Percentiles rank a stretch among this genome's conserved stretches.
Evolutionary conservation across 78 protist genomes (phyloP).

Genomic region (Bodo saltans): DNA sequence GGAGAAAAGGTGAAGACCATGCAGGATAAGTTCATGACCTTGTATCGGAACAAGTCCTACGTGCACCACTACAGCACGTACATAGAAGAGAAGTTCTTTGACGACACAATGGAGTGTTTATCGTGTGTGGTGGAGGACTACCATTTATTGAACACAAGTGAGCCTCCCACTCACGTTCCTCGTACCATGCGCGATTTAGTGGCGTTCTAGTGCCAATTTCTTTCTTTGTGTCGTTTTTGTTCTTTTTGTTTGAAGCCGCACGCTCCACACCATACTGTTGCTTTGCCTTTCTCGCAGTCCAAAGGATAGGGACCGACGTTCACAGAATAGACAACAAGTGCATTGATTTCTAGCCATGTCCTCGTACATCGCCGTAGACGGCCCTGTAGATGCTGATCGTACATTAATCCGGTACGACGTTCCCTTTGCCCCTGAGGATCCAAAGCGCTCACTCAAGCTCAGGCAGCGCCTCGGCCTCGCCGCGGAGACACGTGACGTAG

Average conservation of each 20-base stretch:
- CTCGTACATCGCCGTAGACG: too few species aligned
- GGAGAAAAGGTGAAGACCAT: neutral
- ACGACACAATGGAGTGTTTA: neutral
- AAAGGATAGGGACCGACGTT: too few species aligned
- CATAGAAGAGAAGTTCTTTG: conserved; percentile 1
- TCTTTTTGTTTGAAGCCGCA: too few species aligned
- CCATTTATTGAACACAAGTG: neutral
- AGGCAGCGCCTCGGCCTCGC: neutral
- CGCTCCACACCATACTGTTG: neutral
- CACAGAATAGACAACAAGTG: too few species aligned
- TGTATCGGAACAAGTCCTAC: neutral
- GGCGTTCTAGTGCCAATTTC: neutral
- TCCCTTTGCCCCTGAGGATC: neutral
- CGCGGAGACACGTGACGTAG: neutral
- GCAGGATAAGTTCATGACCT: neutral
- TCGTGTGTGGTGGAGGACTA: neutral
- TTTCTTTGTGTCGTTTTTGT: neutral
- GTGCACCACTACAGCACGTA: conserved; percentile 37
- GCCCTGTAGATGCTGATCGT: neutral
- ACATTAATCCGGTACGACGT: neutral
- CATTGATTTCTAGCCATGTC: too few species aligned
- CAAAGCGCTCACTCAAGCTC: neutral
- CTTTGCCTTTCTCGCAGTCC: too few species aligned
- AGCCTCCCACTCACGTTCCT: neutral
- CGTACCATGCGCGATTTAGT: neutral